phyloP scores from a whole-genome alignment of 768 basidiomycete species.

The Boletus sp. region DNA sequence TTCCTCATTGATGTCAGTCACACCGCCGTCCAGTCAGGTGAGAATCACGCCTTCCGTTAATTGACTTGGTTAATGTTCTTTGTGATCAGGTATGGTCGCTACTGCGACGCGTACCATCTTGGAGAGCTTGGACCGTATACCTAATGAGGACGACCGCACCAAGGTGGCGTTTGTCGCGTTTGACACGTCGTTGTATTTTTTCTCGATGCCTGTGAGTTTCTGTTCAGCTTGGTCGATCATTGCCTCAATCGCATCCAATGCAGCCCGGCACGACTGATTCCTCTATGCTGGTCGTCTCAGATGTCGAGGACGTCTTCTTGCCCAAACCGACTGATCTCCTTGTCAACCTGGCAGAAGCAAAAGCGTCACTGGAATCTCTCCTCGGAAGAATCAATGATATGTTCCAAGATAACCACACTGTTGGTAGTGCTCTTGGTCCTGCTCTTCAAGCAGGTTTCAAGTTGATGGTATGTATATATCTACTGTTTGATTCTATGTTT shows the following conservation, averaged over 20 bases:
- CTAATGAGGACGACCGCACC: constrained; percentile 90
- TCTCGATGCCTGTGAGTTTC: constrained; percentile 70
- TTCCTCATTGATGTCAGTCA: constrained; percentile 98
- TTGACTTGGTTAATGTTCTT: neutral
- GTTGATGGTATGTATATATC: constrained; percentile 63
- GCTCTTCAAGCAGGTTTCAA: constrained; percentile 96
- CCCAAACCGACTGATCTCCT: constrained; percentile 97
- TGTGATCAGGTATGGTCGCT: constrained; percentile 84
- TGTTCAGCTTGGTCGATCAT: neutral
- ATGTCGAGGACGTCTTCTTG: constrained; percentile 95
- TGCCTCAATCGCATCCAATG: neutral
- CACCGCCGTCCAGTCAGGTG: constrained; percentile 84
- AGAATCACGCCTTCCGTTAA: constrained; percentile 12
- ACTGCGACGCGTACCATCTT: constrained; percentile 96
- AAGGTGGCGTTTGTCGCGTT: constrained; percentile 92
- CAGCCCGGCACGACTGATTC: constrained; percentile 75
- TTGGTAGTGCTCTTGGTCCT: constrained; percentile 93
- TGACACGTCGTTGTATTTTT: constrained; percentile 93
- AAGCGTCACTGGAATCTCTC: constrained; percentile 75
- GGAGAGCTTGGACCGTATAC: constrained; percentile 92
- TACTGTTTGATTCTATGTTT: neutral
- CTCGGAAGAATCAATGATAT: constrained; percentile 87
- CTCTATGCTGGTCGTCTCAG: constrained; percentile 95
- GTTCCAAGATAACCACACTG: constrained; percentile 94
- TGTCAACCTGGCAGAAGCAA: constrained; percentile 87